A percentile compares a stretch with the other conserved stretches of the same genome.
Conservation (phyloP, 805 yeast species). For the Maudiozyma turicensis region DNA sequence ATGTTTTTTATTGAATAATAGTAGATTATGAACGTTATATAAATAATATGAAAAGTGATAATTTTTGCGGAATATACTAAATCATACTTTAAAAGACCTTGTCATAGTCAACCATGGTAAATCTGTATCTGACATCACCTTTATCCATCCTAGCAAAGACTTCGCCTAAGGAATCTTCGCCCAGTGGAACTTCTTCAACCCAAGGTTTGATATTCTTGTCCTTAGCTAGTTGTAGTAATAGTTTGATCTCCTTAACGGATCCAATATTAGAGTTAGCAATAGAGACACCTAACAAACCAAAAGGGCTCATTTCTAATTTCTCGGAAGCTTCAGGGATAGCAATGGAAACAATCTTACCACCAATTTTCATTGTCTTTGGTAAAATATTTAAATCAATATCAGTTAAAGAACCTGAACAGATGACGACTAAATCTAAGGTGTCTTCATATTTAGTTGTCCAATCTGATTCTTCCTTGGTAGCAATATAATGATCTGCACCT, state of each 20-base stretch:
- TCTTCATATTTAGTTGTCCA: conserved; percentile 31
- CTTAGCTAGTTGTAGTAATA: conserved; percentile 41
- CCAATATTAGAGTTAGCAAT: conserved; percentile 34
- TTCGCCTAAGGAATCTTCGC: conserved; percentile 33
- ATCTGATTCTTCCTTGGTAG: conserved; percentile 40
- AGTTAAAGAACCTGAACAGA: conserved; percentile 38
- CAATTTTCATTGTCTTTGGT: conserved; percentile 20
- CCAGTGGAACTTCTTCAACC: conserved; percentile 42
- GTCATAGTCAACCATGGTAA: conserved; percentile 41
- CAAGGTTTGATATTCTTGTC: conserved; percentile 39
- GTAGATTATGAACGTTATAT: no score
- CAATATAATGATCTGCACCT: conserved; percentile 46
- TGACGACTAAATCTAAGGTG: conserved; percentile 38
- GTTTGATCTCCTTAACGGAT: conserved; percentile 35
- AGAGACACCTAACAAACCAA: conserved; percentile 15
- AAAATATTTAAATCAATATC: conserved; percentile 32
- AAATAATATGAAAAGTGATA: no score
- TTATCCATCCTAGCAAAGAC: conserved; percentile 40
- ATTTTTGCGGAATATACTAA: no score
- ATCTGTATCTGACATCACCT: conserved; percentile 47
- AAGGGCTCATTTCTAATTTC: conserved; percentile 8
- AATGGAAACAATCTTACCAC: conserved; percentile 30
- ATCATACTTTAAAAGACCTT: conserved; percentile 16
- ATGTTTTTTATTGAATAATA: no score
- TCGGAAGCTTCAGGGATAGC: conserved; percentile 15